A percentile compares a stretch with the other conserved stretches of the same genome.
Conservation (phyloP, 225 moss, liverwort and hornwort genomes). For the Bryoerythrophyllum caledonicum region DNA sequence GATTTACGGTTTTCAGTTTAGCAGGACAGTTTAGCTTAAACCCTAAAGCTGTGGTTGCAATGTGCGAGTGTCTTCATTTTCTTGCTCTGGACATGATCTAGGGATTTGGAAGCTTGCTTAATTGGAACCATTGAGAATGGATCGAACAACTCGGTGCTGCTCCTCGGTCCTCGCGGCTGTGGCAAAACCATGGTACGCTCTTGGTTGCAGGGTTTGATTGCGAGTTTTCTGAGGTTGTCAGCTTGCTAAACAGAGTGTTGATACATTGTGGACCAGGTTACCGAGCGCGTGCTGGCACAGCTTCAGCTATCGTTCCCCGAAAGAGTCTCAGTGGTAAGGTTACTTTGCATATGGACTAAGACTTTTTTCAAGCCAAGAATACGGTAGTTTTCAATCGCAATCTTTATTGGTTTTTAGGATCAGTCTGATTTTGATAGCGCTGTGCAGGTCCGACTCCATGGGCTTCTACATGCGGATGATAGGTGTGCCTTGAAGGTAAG, state of each 20-base stretch:
- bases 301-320: constrained; percentile 65
- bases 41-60: background rate
- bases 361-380: background rate
- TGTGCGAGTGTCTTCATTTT: too few relatives aligned
- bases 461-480: constrained; percentile 90
- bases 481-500: constrained; percentile 84
- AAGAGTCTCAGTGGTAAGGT: constrained; percentile 68
- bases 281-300: constrained; percentile 78
- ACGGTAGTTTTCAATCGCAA: background rate
- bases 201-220: background rate
- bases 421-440: background rate
- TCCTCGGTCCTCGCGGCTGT: constrained; percentile 92
- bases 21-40: background rate
- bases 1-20: background rate
- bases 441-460: constrained; percentile 85
- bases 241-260: background rate
- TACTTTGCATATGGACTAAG: background rate
- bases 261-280: constrained; percentile 47
- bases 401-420: constrained; percentile 7
- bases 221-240: background rate
- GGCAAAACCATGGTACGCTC: constrained; percentile 82
- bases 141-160: constrained; percentile 85
- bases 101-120: constrained; percentile 66
- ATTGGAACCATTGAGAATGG: constrained; percentile 74
- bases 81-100: constrained; percentile 27